phyloP scores from a whole-genome alignment of 257 asterid genomes.

The Petunia secreta region DNA sequence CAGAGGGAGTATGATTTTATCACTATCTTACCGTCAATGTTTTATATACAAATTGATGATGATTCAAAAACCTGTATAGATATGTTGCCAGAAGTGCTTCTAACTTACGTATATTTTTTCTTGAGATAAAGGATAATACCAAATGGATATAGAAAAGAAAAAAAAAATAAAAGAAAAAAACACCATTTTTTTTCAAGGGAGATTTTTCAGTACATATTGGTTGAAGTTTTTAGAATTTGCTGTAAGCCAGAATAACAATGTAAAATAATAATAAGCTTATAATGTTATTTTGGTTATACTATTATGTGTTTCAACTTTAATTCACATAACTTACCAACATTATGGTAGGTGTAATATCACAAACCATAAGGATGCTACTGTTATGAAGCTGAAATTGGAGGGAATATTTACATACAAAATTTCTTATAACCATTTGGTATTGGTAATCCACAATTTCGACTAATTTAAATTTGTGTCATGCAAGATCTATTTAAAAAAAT shows the following conservation, averaged over 20 bases:
- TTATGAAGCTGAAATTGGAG: no score
- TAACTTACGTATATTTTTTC: neutral
- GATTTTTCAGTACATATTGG: neutral
- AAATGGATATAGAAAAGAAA: neutral
- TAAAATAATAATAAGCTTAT: neutral
- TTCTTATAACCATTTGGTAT: no score
- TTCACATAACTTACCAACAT: neutral
- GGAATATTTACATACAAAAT: no score
- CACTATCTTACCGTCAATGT: no score
- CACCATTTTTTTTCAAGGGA: neutral
- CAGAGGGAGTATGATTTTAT: no score
- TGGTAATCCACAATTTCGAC: no score
- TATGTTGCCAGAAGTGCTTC: neutral
- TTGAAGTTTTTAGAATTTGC: neutral
- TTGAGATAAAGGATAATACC: neutral
- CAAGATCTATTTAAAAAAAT: no score
- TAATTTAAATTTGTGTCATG: no score
- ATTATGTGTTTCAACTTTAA: neutral
- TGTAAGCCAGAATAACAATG: neutral
- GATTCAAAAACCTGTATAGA: neutral
- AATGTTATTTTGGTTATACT: no score
- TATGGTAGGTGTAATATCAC: neutral
- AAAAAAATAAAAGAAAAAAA: neutral
- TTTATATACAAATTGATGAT: no score
- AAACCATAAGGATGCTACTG: no score